Evolutionary conservation across 208 protist species (phyloP), one percentile per base, ranked within the genome.

Genomic region (Kentomonas sorsogonicus): DNA sequence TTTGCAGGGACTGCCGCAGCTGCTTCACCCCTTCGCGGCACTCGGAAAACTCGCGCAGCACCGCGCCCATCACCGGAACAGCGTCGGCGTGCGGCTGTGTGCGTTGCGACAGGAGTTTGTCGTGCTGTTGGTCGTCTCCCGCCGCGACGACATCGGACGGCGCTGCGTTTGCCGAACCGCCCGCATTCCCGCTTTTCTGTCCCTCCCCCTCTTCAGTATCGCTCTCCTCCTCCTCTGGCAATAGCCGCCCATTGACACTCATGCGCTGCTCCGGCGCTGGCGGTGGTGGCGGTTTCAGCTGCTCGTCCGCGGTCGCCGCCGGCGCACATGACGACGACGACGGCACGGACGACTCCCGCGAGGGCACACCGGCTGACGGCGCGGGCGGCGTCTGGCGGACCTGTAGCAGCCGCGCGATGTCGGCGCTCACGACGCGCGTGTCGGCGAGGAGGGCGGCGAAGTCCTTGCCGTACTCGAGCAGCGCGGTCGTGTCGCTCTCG

Each of bases 401-500:
- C 18, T 76, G 43, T 23, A 63, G 76, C 31, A 89, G 52, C 29
- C 69, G 48, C 16, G 43, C 62, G 29, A 84, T 60, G 25, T 77
- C 58, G 31, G 76, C 63, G 45, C 66, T 53, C 3, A 74, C 57
- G 11, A 72, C 72, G 5, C 41, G 51, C 16, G 56, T 52, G 13
- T 74, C 66, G 31, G 52, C 41, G 0, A 82, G 58, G 26, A 76
- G 59, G 13, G 54, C 48, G 45, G 71, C 60, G 63, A 86, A 90
- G 52, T 77, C 36, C 20, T 79, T 56, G 50, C 83, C 56, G 47
- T 77, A 78, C 25, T 77, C 74, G 41, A 72, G 45, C 10, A 82
- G 60, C 26, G 79, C 69, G 6, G 79, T 86, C n/a, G 71, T 56
- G 59, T 90, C 81, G 53, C 88, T 74, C 44, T 86, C 87, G 29